A percentile compares a stretch with the other conserved stretches of the same genome.
These are phyloP conservation scores for Friedmanniomyces simplex DNA, from an alignment of 495 filamentous ascomycete genomes.

Conservation along the genomic window DNA sequence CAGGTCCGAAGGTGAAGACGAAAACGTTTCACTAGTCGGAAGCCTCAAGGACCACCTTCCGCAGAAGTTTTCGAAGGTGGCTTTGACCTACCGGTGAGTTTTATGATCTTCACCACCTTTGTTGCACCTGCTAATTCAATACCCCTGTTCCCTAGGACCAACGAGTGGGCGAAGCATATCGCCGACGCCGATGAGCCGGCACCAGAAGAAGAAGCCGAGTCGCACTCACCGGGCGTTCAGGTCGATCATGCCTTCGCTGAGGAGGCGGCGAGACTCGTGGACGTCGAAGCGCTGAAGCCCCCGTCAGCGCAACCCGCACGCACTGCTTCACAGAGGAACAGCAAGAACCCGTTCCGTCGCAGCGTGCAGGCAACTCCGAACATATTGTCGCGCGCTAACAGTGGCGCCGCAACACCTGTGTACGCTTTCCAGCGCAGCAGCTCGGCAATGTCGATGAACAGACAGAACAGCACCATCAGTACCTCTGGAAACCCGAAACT, in stretches of 20 bases:
- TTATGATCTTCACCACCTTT: too few species aligned
- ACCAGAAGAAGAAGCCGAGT: constrained; percentile 36
- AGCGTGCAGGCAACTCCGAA: constrained; percentile 2
- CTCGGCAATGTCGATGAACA: constrained; percentile 6
- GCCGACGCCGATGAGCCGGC: constrained; percentile 64
- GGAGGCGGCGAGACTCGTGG: constrained; percentile 19
- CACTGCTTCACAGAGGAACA: background rate
- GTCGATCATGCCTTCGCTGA: constrained; percentile 16
- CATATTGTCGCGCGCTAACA: background rate
- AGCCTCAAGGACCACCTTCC: constrained; percentile 40
- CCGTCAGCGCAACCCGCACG: background rate
- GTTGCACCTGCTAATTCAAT: too few species aligned
- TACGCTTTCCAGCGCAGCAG: constrained; percentile 9
- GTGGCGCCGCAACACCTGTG: constrained; percentile 6
- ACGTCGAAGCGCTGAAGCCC: constrained; percentile 9
- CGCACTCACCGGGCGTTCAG: constrained; percentile 27
- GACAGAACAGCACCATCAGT: background rate
- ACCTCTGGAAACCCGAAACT: background rate
- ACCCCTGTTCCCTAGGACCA: constrained; percentile 46
- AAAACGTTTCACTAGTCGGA: constrained; percentile 31
- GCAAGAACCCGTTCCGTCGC: constrained; percentile 7
- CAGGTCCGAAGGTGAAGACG: background rate
- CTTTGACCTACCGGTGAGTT: constrained; percentile 50
- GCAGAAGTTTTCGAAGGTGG: constrained; percentile 53
- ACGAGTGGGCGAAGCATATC: constrained; percentile 94